Evolutionary conservation across 2,329 filamentous ascomycete genomes (phyloP), one percentile per base, ranked within the genome.

Genomic region (Ophioceras dolichostomum): DNA sequence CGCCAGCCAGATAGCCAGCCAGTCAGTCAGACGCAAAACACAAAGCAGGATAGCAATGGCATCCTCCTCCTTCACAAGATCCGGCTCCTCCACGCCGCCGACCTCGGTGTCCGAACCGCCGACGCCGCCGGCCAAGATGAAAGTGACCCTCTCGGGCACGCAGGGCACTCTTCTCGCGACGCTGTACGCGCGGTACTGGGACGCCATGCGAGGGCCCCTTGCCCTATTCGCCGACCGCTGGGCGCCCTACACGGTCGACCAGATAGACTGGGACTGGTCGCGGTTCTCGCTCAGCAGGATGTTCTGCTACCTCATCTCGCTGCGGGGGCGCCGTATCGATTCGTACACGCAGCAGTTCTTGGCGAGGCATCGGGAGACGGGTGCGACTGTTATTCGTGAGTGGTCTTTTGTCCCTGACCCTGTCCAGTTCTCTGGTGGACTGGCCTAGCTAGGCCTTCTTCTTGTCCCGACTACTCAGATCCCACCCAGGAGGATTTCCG

Each of bases 161-260:
- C 40, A 49, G 32, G 47, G 49, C 36, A 53, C 49, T 4, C 39
- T 51, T 18, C 40, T 53, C 31, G 45, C 43, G 16, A 44, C 49
- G 3, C 37, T 39, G 4, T 39, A 24, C 10, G 37, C 37, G 7
- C 24, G 26, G 16, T 36, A 32, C 19, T 21, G 33, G 26, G 30
- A 33, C 19, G 21, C 18, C 7, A 26, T 8, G 12, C 14, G 31
- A 21, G 33, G 16, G 16, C 6, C 30, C 13, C 19, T n/a, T 14
- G 21, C 33, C 5, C 30, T 40, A 7, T 33, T 40, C 18, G 30
- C n/a, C 9, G 38, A 40, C 29, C 33, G 28, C 22, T 40, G 34
- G 38, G 38, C 38, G 10, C 24, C 28, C 18, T 32, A 40, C 24
- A 33, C 36, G 10, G 26, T 40, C 8, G 38, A 40, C n/a, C 34